These are phyloP conservation scores for Fallopia convolvulus DNA, from an alignment of 148 eudicot species.

Conservation along the genomic window DNA sequence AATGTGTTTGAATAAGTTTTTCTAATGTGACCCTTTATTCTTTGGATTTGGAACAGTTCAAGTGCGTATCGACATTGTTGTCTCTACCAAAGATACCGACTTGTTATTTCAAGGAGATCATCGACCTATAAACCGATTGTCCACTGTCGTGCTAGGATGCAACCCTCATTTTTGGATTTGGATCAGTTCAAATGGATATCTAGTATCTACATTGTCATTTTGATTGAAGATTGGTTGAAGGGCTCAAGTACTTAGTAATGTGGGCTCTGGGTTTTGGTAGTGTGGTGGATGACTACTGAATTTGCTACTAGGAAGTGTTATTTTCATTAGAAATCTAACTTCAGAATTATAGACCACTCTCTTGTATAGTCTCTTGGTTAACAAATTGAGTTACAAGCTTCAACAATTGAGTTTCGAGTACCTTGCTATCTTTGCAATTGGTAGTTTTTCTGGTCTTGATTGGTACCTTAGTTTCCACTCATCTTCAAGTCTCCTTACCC, in stretches of 20 bases:
- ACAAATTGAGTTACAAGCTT: background rate
- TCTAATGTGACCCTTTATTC: background rate
- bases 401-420: background rate
- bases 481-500: too few relatives aligned
- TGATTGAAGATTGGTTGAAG: conserved; percentile 20
- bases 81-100: conserved; percentile 49
- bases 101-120: conserved; percentile 40
- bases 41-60: conserved; percentile 26
- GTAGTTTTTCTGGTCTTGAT: too few relatives aligned
- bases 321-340: background rate
- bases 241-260: background rate
- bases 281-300: background rate
- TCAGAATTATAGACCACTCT: background rate
- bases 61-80: conserved; percentile 52
- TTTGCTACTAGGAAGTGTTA: background rate
- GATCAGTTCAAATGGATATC: conserved; percentile 48
- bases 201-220: conserved; percentile 43
- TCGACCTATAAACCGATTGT: background rate
- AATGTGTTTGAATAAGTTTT: background rate
- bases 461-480: too few relatives aligned
- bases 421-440: background rate
- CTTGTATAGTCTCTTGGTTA: background rate
- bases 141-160: too few relatives aligned
- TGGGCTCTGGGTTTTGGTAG: conserved; percentile 12
- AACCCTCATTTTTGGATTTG: too few relatives aligned